Base-by-base conservation (phyloP, 2,329 filamentous ascomycete genomes). In the Aspergillus sojae region DNA sequence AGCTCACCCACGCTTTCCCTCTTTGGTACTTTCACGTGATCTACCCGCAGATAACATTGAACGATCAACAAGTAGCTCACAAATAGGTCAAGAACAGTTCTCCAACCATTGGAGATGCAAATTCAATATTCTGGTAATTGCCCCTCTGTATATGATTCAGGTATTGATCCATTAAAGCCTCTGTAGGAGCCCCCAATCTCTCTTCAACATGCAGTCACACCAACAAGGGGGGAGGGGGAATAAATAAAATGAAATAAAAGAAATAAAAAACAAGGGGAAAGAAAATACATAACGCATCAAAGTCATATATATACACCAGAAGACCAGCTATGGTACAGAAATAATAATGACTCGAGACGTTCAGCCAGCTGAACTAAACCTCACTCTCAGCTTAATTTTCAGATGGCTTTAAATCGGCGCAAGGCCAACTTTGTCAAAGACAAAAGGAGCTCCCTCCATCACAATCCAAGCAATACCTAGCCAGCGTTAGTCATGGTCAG, bases 401-500 rank as follows among this genome's bases (percentile, higher is more conserved):
- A 11, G 14, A 26, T 16, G 5, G 21, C 14, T 28, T 46, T 60
- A 60, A 12, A 46, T 26, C 41, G 60, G 52, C 5, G 54, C 59
- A 58, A 64, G 62, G 28, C 55, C 62, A 16, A 64, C 43, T 28
- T 50, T 21, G 28, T 60, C 50, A 21, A 64, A 64, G 23, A 64
- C 41, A 41, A 62, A 32, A 16, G 61, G 61, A 14, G 61, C 61
- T 11, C 36, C 56, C 28, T 62, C 61, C 56, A 62, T 57, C 7
- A 45, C 61, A 55, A 62, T 62, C 61, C 61, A 62, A 21, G 61
- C 61, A 34, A 62, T 62, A 23, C 61, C 61, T 62, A 32, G 7
- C 4, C 10, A 30, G 9, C 14, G 26, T 46, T 11, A 28, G 36
- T 43, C 34, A 61, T n/a, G 14, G 11, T n/a, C n/a, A 12, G n/a